Percentiles rank a stretch among this genome's conserved stretches.
These are phyloP conservation scores for Besnoitia besnoiti DNA, from an alignment of 169 alveolate species.

Conservation along the genomic window DNA sequence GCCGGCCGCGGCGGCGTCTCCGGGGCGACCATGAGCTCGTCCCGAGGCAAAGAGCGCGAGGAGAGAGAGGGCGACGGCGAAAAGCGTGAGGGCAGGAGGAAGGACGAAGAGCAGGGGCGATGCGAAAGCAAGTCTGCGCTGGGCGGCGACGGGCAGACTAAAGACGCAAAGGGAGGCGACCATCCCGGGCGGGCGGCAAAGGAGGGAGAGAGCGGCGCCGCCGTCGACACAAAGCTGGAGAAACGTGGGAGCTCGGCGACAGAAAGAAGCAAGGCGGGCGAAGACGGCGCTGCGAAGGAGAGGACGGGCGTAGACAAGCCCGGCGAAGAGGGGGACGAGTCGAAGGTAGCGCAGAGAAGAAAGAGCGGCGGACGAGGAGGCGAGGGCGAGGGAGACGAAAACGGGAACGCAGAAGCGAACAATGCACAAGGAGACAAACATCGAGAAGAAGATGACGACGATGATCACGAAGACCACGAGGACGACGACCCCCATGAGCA, in stretches of 20 bases:
- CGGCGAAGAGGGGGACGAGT: background rate
- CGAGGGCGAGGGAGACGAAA: background rate
- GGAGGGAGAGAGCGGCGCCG: too few relatives aligned
- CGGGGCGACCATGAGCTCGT: background rate
- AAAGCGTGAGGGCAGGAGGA: background rate
- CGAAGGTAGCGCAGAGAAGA: background rate
- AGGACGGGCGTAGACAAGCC: background rate
- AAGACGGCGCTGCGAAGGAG: background rate
- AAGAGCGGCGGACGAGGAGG: background rate
- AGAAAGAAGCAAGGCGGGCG: background rate
- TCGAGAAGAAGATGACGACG: constrained; percentile 44
- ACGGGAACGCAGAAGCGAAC: background rate
- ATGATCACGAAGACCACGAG: constrained; percentile 63
- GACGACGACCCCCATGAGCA: constrained; percentile 63
- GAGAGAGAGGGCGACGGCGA: background rate
- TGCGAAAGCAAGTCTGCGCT: too few relatives aligned
- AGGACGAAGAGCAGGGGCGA: background rate
- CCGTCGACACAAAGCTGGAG: too few relatives aligned
- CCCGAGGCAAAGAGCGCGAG: background rate
- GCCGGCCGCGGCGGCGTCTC: constrained; percentile 23
- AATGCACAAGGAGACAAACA: background rate
- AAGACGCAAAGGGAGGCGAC: too few relatives aligned
- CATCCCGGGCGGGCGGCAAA: too few relatives aligned
- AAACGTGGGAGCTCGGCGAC: background rate
- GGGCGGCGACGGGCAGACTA: too few relatives aligned